phyloP scores from a whole-genome alignment of 805 yeast species.

The Saccharomycopsis guyanensis region DNA sequence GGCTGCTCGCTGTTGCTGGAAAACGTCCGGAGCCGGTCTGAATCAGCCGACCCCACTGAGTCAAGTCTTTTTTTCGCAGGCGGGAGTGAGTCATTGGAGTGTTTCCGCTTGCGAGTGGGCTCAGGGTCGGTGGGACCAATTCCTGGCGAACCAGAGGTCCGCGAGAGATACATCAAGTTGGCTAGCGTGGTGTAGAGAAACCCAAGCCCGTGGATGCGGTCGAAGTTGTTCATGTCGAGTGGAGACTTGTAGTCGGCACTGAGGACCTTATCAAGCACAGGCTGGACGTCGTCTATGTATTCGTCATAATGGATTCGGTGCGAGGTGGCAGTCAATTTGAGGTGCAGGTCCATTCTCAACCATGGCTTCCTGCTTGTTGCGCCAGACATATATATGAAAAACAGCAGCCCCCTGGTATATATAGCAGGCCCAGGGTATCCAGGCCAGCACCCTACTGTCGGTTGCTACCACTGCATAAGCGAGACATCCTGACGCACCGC shows the following conservation, averaged over 20 bases:
- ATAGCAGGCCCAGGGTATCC: background rate
- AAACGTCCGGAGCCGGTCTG: background rate
- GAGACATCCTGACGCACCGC: constrained; percentile 1
- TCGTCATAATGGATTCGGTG: constrained; percentile 1
- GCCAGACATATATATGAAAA: background rate
- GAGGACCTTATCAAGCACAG: background rate
- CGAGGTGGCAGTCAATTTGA: background rate
- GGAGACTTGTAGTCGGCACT: background rate
- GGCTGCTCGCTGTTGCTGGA: background rate
- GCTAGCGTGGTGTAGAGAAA: background rate
- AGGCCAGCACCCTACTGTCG: background rate
- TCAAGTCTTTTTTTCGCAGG: background rate
- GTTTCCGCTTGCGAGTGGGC: background rate
- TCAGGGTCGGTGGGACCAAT: background rate
- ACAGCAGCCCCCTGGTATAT: background rate
- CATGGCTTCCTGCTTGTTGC: background rate
- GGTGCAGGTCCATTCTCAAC: no score
- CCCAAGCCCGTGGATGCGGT: constrained; percentile 6
- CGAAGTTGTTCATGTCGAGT: background rate
- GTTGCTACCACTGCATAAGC: background rate
- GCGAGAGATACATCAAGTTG: background rate
- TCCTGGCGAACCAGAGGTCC: background rate
- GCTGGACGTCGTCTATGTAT: background rate
- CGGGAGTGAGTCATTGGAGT: background rate
- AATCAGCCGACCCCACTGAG: background rate